Evolutionary conservation across 768 basidiomycete genomes (phyloP).

Genomic region (Tricholoma saponaceum): DNA sequence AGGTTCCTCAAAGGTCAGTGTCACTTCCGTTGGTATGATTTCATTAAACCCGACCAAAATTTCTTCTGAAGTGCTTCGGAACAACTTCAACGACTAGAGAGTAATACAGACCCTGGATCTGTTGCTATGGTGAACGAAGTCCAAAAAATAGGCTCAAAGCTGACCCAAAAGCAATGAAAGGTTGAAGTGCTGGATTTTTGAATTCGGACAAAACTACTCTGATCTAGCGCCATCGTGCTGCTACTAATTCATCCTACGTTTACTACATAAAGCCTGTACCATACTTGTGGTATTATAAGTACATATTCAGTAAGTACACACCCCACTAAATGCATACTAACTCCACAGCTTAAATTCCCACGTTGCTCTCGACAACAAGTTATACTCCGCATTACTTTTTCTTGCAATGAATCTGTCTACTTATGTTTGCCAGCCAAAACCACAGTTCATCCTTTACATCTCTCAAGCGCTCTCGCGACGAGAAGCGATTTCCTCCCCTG

Average conservation of each 20-base stretch:
- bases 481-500: conserved; percentile 31
- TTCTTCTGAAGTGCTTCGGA: conserved; percentile 31
- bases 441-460: conserved; percentile 6
- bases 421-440: conserved; percentile 8
- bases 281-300: background rate
- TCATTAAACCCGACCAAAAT: background rate
- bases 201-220: conserved; percentile 16
- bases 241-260: background rate
- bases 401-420: background rate
- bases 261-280: background rate
- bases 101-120: conserved; percentile 36
- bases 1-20: conserved; percentile 51
- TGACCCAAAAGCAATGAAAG: conserved; percentile 24
- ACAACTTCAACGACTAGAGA: conserved; percentile 41
- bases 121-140: conserved; percentile 31
- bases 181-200: background rate
- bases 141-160: conserved; percentile 31
- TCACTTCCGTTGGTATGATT: background rate
- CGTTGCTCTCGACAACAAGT: background rate
- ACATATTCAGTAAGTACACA: background rate
- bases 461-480: conserved; percentile 16
- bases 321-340: background rate
- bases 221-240: conserved; percentile 11
- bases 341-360: background rate
- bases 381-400: background rate